Percentiles rank a stretch among this genome's conserved stretches.
Conservation (phyloP, 345 rosid genomes). For the Cardiospermum halicacabum region DNA sequence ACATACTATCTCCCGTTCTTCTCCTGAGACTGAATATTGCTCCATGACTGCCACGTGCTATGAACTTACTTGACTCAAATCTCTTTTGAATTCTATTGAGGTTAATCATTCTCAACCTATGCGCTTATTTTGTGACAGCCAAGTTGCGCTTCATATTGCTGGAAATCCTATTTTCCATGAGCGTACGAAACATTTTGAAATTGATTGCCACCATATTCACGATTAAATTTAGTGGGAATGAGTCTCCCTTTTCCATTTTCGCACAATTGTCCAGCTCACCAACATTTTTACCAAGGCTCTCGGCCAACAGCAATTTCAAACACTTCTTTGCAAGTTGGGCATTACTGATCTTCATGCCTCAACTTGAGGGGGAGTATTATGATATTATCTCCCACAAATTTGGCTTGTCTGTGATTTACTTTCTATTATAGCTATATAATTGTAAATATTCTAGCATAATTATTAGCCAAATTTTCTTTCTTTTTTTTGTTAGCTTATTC, state of each 20-base stretch:
- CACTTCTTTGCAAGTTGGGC: background rate
- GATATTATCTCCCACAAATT: too few relatives aligned
- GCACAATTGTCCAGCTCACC: background rate
- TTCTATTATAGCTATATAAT: too few relatives aligned
- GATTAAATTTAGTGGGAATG: background rate
- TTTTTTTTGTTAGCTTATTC: too few relatives aligned
- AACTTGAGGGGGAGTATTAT: too few relatives aligned
- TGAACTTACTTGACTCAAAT: background rate
- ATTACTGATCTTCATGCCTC: background rate
- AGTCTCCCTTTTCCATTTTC: background rate
- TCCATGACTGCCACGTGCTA: background rate
- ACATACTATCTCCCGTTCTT: background rate
- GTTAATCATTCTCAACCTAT: background rate
- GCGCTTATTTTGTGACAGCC: background rate
- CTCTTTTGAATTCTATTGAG: background rate
- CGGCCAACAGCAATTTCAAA: background rate
- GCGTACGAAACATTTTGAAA: background rate
- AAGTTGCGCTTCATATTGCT: background rate
- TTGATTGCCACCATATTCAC: too few relatives aligned
- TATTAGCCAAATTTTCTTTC: too few relatives aligned
- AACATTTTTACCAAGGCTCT: background rate
- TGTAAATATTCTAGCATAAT: too few relatives aligned
- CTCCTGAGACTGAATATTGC: background rate
- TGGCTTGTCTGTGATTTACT: too few relatives aligned
- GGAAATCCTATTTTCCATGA: background rate